Evolutionary conservation across 257 asterid species (phyloP).

Genomic region (Nicotiana otophora): DNA sequence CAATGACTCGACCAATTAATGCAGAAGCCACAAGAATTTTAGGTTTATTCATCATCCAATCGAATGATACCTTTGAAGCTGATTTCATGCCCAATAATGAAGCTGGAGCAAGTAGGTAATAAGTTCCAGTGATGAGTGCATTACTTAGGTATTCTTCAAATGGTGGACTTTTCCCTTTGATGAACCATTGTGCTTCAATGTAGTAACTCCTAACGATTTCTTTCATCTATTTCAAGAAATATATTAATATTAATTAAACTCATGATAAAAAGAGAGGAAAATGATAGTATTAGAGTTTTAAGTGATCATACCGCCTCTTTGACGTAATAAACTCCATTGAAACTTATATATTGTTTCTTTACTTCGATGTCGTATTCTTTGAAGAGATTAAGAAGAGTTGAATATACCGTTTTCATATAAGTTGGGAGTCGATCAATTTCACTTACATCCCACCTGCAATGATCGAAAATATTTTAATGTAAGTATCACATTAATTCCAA

Average conservation of each 20-base stretch:
- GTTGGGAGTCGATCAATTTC: not conserved
- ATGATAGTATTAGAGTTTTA: not conserved
- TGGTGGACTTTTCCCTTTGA: slow-evolving; percentile 32
- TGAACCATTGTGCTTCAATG: slow-evolving; percentile 48
- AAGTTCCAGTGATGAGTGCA: slow-evolving; percentile 31
- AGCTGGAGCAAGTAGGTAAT: slow-evolving; percentile 28
- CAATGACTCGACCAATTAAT: slow-evolving; percentile 21
- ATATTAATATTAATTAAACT: too few species aligned
- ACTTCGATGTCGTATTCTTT: not conserved
- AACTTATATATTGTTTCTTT: not conserved
- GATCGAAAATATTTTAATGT: too few species aligned
- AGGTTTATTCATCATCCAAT: slow-evolving; percentile 11
- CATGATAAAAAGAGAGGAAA: not conserved
- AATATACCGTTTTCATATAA: not conserved
- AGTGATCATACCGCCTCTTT: not conserved
- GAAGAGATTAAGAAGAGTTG: not conserved
- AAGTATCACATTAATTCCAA: too few species aligned
- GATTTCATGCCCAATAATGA: slow-evolving; percentile 32
- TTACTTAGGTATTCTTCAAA: slow-evolving; percentile 36
- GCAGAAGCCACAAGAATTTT: slow-evolving; percentile 5
- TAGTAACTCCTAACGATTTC: slow-evolving; percentile 35
- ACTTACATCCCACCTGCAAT: not conserved
- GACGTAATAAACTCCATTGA: not conserved
- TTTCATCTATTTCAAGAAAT: slow-evolving; percentile 24
- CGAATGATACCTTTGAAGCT: not conserved